Evolutionary conservation across 2,329 filamentous ascomycete species (phyloP).

Genomic region (Arthrobotrys conoides): DNA sequence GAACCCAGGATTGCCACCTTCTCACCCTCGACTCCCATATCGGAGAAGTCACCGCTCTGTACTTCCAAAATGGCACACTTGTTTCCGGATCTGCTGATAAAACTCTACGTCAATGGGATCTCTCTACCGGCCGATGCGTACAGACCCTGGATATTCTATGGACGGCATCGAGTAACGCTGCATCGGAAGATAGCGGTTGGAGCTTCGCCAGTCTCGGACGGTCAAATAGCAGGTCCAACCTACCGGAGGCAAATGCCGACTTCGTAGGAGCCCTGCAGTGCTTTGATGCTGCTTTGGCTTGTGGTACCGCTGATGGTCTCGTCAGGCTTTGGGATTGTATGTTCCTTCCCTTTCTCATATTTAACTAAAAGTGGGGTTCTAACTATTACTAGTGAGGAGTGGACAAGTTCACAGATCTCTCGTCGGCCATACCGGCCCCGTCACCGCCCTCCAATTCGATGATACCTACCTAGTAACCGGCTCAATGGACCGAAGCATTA

Average conservation of each 20-base stretch:
- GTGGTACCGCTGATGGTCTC: constrained; percentile 97
- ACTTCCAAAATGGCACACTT: constrained; percentile 89
- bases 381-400: constrained; percentile 74
- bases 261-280: constrained; percentile 96
- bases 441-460: constrained; percentile 96
- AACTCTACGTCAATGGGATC: constrained; percentile 96
- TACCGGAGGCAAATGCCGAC: constrained; percentile 79
- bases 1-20: constrained; percentile 90
- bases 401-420: constrained; percentile 97
- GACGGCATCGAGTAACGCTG: constrained; percentile 85
- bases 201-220: constrained; percentile 66
- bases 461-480: constrained; percentile 95
- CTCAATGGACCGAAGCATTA: constrained; percentile 90
- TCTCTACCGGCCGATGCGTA: constrained; percentile 95
- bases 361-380: neutral
- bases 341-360: constrained; percentile 17
- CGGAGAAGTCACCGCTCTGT: constrained; percentile 91
- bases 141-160: constrained; percentile 98
- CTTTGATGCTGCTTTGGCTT: constrained; percentile 94
- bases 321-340: constrained; percentile 88
- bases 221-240: constrained; percentile 72
- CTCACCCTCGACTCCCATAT: constrained; percentile 91
- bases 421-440: constrained; percentile 93
- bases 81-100: constrained; percentile 98
- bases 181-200: constrained; percentile 77